Conservation (phyloP, 768 basidiomycete species). For the Udeniomyces megalosporus region DNA sequence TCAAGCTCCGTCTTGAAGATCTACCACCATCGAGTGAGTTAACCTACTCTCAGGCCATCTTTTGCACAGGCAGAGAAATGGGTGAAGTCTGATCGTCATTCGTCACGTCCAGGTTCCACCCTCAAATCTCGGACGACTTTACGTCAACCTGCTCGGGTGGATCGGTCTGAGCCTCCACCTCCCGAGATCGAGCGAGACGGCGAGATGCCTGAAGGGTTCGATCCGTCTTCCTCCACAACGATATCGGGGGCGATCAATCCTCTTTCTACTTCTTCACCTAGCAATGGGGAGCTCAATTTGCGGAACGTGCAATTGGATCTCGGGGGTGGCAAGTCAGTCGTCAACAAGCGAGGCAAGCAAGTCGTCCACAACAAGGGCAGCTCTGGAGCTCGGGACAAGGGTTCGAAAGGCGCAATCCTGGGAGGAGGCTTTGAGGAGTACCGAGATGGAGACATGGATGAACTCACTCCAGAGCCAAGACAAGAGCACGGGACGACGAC, state of each 20-base stretch:
- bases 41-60: not conserved
- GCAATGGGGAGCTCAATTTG: not conserved
- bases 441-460: conserved; percentile 7
- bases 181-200: conserved; percentile 50
- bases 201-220: conserved; percentile 57
- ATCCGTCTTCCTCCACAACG: not conserved
- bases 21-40: conserved; percentile 7
- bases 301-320: not conserved
- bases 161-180: too few species aligned
- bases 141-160: not conserved
- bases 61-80: not conserved
- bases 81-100: not conserved
- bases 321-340: not conserved
- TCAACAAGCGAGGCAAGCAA: not conserved
- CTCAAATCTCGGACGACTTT: not conserved
- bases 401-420: not conserved
- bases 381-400: not conserved
- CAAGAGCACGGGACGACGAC: not conserved
- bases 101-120: not conserved
- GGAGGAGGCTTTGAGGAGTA: conserved; percentile 7
- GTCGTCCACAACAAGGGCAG: not conserved
- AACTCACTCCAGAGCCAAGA: too few species aligned
- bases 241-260: not conserved
- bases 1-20: conserved; percentile 44
- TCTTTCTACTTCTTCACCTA: not conserved